Evolutionary conservation across 2,329 filamentous ascomycete genomes (phyloP), one percentile per base, ranked within the genome.

Genomic region (Calonectria hongkongensis): DNA sequence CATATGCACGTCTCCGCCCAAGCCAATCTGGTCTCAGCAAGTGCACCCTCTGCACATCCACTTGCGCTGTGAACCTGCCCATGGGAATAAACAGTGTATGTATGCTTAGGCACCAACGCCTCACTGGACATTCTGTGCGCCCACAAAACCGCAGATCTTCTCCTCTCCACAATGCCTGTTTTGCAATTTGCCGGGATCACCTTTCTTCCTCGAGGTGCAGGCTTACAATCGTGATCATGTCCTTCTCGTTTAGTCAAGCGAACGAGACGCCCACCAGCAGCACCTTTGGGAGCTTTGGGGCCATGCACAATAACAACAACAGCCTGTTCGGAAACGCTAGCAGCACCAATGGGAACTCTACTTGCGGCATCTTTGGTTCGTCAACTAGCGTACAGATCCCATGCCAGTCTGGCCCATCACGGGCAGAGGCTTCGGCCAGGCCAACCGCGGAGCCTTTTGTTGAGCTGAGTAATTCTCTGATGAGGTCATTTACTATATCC

Each of bases 391-490:
- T 9, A n/a, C 43, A 27, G 21, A 10, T 27, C 2, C 45, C 30
- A 18, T 27, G 25, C 9, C 63, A 51, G n/a, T 4, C 63, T 16
- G 47, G 18, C 36, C 47, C 41, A 25, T 18, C 13, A 16, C 48
- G 48, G 16, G 25, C 33, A 9, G 64, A 54, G 7, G 10, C 39
- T n/a, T 28, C 58, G 2, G 5, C 45, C 5, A 36, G 54, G 36
- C 30, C 39, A n/a, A 45, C 45, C 4, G 58, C 36, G 10, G 48
- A 48, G 13, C 58, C 68, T 25, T 64, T 65, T 27, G 50, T 56
- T 33, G 68, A 70, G 36, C 36, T 70, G 4, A 70, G 33, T 25
- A 47, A 16, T 27, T 47, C 68, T 41, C n/a, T 70, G 2, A 41
- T 30, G 18, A 65, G 68, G 68, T 70, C 13, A 47, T 10, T n/a